These are phyloP conservation scores for Magnusiomyces paraingens DNA, from an alignment of 1,139 yeast species.

Conservation along the genomic window DNA sequence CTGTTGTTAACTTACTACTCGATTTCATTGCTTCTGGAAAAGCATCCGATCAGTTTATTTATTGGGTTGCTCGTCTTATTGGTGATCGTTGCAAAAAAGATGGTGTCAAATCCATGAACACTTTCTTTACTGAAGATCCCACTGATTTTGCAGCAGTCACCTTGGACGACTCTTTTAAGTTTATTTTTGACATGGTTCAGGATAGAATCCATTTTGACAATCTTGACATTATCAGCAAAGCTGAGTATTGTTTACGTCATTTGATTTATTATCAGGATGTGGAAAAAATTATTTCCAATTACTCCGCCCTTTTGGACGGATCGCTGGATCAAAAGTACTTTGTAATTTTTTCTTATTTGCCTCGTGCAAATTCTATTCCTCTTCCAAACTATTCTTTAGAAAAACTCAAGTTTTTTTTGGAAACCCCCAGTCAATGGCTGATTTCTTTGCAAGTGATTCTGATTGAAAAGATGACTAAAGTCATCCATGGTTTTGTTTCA, in stretches of 20 bases:
- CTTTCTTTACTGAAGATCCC: background rate
- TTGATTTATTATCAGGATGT: background rate
- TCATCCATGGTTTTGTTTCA: background rate
- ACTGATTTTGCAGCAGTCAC: background rate
- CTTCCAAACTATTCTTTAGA: background rate
- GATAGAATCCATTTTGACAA: background rate
- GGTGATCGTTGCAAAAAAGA: background rate
- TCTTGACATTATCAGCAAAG: background rate
- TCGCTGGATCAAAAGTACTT: background rate
- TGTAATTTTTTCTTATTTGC: background rate
- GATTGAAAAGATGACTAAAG: background rate
- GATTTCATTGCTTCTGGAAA: background rate
- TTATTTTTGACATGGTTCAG: background rate
- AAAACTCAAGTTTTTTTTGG: background rate
- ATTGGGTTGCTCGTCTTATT: background rate
- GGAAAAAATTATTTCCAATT: background rate
- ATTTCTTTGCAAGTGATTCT: background rate
- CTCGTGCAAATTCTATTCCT: background rate
- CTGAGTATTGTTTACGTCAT: slow-evolving; percentile 1
- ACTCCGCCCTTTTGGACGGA: background rate
- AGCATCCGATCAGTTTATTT: background rate
- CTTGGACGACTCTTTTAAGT: background rate
- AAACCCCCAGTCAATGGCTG: background rate
- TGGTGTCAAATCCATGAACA: background rate
- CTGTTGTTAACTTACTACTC: background rate